Conservation (phyloP, 1,284 basidiomycete genomes). For the Marasmius tenuissimus region DNA sequence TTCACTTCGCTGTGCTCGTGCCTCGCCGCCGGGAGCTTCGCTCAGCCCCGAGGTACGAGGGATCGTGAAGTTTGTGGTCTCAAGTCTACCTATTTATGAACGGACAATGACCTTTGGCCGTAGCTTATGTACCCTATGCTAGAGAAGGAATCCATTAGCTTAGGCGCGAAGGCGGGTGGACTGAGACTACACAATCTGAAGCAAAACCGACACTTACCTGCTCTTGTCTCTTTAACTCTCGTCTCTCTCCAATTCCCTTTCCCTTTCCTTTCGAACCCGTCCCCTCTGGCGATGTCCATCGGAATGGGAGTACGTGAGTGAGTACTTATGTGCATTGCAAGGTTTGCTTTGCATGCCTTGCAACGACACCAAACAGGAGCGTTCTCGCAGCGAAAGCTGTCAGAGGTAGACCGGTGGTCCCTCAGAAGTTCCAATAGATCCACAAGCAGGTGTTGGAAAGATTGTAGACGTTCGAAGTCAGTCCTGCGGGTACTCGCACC, state of each 20-base stretch:
- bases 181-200: too few species aligned
- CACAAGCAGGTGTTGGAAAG: constrained; percentile 5
- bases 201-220: too few species aligned
- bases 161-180: too few species aligned
- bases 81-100: too few species aligned
- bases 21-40: too few species aligned
- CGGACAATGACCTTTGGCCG: too few species aligned
- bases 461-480: background rate
- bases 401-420: background rate
- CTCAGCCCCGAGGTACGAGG: too few species aligned
- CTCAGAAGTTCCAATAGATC: background rate
- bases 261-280: background rate
- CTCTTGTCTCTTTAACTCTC: too few species aligned
- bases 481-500: background rate
- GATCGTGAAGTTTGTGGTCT: too few species aligned
- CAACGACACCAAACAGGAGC: background rate
- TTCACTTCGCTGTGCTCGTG: too few species aligned
- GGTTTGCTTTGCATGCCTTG: background rate
- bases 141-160: too few species aligned
- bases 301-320: background rate
- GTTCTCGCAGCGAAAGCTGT: background rate
- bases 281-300: background rate
- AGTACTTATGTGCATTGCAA: background rate
- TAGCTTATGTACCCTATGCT: too few species aligned
- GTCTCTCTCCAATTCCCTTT: background rate